Percentiles rank a stretch among this genome's conserved stretches.
Evolutionary conservation across 768 basidiomycete genomes (phyloP).

Genomic region (Hygrophoropsis aurantiaca): DNA sequence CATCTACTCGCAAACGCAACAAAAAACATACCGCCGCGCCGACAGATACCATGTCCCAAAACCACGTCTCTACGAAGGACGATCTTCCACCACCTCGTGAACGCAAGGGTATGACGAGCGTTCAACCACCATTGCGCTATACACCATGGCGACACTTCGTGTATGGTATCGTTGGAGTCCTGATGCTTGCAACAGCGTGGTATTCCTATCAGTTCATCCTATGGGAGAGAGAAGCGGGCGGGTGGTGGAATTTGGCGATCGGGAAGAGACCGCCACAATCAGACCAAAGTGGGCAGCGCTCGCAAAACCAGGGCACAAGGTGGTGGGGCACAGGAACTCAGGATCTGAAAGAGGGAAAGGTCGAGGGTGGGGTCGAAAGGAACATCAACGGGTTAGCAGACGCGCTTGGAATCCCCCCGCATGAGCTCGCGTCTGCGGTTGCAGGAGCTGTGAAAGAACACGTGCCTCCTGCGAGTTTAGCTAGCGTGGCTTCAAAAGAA

Average conservation of each 20-base stretch:
- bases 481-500: constrained; percentile 46
- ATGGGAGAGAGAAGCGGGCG: constrained; percentile 52
- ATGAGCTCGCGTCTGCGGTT: constrained; percentile 63
- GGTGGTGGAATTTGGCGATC: constrained; percentile 59
- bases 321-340: constrained; percentile 8
- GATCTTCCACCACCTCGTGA: constrained; percentile 1
- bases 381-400: constrained; percentile 60
- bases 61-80: too few relatives aligned
- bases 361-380: constrained; percentile 42
- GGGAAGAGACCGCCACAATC: constrained; percentile 35
- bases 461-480: constrained; percentile 60
- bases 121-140: constrained; percentile 5
- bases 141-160: constrained; percentile 38
- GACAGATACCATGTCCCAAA: too few relatives aligned
- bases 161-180: constrained; percentile 44
- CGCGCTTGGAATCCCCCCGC: constrained; percentile 59
- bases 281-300: constrained; percentile 2
- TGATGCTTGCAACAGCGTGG: constrained; percentile 44
- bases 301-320: constrained; percentile 5
- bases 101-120: background rate
- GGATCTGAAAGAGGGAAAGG: constrained; percentile 4
- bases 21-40: too few relatives aligned
- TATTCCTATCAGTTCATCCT: constrained; percentile 51
- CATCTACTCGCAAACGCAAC: too few relatives aligned
- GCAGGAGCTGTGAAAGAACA: constrained; percentile 56